These are phyloP conservation scores for Colletotrichum coccodes DNA, from an alignment of 2,329 filamentous ascomycete genomes.

Conservation along the genomic window DNA sequence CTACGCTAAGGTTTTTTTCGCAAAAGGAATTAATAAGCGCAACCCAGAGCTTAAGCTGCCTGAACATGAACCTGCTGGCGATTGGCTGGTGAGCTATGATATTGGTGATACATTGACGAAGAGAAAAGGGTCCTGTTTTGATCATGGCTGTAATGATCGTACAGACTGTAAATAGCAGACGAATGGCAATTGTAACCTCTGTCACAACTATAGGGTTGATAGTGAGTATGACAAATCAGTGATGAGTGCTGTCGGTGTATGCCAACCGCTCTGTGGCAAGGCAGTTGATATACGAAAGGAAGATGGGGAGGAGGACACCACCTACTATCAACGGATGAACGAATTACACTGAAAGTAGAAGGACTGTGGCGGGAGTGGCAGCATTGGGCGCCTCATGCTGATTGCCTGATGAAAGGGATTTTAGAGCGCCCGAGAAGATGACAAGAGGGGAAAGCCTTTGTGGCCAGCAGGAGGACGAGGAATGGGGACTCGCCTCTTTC, in stretches of 20 bases:
- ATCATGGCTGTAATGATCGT: neutral
- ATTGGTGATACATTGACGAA: neutral
- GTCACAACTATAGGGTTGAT: neutral
- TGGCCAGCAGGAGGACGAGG: no score
- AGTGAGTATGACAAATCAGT: neutral
- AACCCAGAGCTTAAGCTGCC: conserved; percentile 25
- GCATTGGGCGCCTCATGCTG: no score
- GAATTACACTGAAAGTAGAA: neutral
- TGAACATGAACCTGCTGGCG: conserved; percentile 16
- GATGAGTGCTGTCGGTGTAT: neutral
- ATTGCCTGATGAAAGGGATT: no score
- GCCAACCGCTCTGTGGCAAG: neutral
- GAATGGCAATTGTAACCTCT: neutral
- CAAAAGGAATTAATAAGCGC: conserved; percentile 28
- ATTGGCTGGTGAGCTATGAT: conserved; percentile 24
- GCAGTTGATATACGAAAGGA: neutral
- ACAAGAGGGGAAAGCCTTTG: no score
- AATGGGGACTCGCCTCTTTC: no score
- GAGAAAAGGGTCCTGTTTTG: neutral
- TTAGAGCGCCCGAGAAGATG: no score
- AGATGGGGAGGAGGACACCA: neutral
- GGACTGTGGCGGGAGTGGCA: no score
- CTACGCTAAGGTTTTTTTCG: conserved; percentile 29
- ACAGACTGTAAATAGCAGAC: neutral
- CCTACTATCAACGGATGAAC: neutral